phyloP scores from a whole-genome alignment of 305 asterid genomes.

The Lippia alba region DNA sequence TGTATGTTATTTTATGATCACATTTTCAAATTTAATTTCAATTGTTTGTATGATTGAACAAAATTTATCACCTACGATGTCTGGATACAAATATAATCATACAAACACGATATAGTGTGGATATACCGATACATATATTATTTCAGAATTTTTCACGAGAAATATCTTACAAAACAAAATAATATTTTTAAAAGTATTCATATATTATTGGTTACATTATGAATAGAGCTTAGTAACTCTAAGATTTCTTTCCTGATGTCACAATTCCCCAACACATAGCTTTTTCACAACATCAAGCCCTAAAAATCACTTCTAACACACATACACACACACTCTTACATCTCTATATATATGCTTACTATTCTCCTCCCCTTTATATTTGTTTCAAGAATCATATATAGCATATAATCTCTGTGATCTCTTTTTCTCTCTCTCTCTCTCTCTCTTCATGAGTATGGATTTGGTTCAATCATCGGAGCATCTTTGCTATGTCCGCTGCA shows the following conservation, averaged over 20 bases:
- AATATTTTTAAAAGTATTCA: no score
- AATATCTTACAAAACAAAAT: no score
- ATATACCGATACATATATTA: no score
- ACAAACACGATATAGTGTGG: no score
- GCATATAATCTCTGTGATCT: not conserved
- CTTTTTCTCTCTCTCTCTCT: no score
- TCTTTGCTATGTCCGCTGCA: constrained; percentile 94
- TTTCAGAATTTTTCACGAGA: no score
- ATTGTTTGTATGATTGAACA: constrained; percentile 30
- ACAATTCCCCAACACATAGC: constrained; percentile 24
- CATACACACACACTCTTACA: not conserved
- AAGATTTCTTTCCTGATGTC: constrained; percentile 39
- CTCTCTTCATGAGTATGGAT: constrained; percentile 54
- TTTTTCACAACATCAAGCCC: constrained; percentile 37
- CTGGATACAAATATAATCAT: no score
- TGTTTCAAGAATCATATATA: not conserved
- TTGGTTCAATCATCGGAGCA: constrained; percentile 72
- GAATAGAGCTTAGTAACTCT: constrained; percentile 45
- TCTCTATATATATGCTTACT: constrained; percentile 13
- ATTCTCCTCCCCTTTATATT: constrained; percentile 31
- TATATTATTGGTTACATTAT: no score
- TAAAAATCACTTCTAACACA: constrained; percentile 5
- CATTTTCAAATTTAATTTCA: not conserved
- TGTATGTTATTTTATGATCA: no score
- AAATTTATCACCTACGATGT: no score